Evolutionary conservation across 2,329 filamentous ascomycete genomes (phyloP).

Genomic region (Beauveria scarabaeidicola): DNA sequence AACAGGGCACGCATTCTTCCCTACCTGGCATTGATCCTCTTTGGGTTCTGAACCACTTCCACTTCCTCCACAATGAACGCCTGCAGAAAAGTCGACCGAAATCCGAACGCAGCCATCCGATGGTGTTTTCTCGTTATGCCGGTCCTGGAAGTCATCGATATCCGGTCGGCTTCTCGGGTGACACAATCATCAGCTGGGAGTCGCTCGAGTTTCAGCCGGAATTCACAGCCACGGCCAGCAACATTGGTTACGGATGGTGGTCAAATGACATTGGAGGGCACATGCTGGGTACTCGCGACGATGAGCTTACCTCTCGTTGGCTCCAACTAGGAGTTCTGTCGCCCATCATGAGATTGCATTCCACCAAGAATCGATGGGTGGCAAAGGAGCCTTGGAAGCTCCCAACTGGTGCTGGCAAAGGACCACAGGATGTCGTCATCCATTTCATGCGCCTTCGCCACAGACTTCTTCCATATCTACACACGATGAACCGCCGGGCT

Average conservation of each 20-base stretch:
- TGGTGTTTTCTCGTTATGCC: constrained; percentile 46
- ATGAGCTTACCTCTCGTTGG: constrained; percentile 48
- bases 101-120: constrained; percentile 21
- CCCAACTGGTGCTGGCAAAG: constrained; percentile 22
- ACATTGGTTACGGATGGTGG: constrained; percentile 60
- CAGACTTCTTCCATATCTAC: constrained; percentile 50
- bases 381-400: constrained; percentile 56
- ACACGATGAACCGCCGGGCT: constrained; percentile 45
- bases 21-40: constrained; percentile 53
- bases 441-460: constrained; percentile 46
- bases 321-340: constrained; percentile 49
- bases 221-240: constrained; percentile 41
- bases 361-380: constrained; percentile 47
- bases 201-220: constrained; percentile 56
- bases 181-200: constrained; percentile 50
- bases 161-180: constrained; percentile 57
- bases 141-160: constrained; percentile 47
- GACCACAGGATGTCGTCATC: constrained; percentile 37
- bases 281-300: constrained; percentile 41
- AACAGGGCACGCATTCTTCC: constrained; percentile 48
- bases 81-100: constrained; percentile 19
- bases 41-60: constrained; percentile 58
- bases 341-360: constrained; percentile 48
- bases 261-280: constrained; percentile 55
- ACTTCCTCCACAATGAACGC: constrained; percentile 45